phyloP scores from a whole-genome alignment of 106 monocot genomes.

The Dactylorhiza incarnata region DNA sequence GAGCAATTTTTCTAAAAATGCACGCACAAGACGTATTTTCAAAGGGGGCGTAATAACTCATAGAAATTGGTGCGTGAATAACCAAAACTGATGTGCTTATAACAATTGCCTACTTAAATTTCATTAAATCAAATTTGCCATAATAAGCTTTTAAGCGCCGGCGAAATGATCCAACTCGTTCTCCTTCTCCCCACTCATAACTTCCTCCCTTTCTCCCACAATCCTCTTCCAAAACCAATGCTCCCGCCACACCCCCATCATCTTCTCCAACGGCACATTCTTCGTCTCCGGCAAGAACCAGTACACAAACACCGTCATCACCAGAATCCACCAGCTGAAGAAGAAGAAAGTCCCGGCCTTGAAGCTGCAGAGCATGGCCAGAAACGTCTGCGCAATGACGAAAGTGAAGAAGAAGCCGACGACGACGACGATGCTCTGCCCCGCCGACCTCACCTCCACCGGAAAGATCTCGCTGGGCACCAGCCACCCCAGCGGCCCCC shows the following conservation, averaged over 20 bases:
- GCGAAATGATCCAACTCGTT: too few species aligned
- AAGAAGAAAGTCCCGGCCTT: conserved; percentile 35
- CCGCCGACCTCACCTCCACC: conserved; percentile 46
- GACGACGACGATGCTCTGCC: conserved; percentile 36
- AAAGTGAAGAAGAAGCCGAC: conserved; percentile 35
- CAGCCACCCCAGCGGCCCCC: conserved; percentile 60
- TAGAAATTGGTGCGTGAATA: too few species aligned
- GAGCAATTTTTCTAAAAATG: too few species aligned
- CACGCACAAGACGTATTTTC: too few species aligned
- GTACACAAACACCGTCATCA: conserved; percentile 47
- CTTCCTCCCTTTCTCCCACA: neutral
- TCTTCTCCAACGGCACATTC: conserved; percentile 48
- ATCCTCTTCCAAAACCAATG: conserved; percentile 63
- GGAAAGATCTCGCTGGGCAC: conserved; percentile 51
- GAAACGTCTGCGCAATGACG: conserved; percentile 35
- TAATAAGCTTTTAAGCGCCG: too few species aligned
- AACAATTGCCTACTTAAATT: too few species aligned
- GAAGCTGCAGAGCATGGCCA: conserved; percentile 48
- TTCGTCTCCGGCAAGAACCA: conserved; percentile 48
- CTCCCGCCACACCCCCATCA: conserved; percentile 30
- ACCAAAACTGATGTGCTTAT: too few species aligned
- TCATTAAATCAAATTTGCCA: too few species aligned
- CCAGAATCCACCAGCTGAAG: conserved; percentile 29
- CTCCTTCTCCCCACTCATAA: too few species aligned
- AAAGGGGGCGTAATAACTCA: too few species aligned